Percentiles rank a stretch among this genome's conserved stretches.
These are phyloP conservation scores for Backusella westeae DNA, from an alignment of 192 early-diverging fungal genomes.

Conservation along the genomic window DNA sequence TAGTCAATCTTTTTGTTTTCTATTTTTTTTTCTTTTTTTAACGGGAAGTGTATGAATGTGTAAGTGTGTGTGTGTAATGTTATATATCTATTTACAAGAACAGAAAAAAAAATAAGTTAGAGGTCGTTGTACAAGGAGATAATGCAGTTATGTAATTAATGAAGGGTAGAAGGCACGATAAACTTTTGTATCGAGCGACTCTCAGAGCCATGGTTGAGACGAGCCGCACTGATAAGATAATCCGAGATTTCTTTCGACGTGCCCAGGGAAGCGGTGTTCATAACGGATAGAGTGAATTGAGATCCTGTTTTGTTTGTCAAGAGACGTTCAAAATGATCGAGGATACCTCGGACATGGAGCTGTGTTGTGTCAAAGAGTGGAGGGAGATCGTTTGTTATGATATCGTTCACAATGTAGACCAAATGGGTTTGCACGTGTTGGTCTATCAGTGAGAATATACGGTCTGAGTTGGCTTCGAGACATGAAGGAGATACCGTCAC, in stretches of 20 bases:
- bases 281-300: background rate
- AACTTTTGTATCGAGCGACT: background rate
- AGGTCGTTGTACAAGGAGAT: background rate
- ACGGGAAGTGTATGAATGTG: background rate
- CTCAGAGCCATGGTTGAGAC: background rate
- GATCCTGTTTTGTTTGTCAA: background rate
- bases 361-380: slow-evolving; percentile 8
- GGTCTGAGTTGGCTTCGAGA: background rate
- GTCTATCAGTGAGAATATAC: background rate
- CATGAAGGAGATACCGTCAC: background rate
- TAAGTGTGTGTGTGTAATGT: background rate
- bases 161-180: background rate
- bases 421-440: background rate
- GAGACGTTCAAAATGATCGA: background rate
- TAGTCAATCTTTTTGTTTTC: background rate
- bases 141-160: background rate
- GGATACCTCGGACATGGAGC: background rate
- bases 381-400: background rate
- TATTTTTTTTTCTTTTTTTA: background rate
- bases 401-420: background rate
- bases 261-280: background rate
- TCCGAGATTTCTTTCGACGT: background rate
- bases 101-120: background rate
- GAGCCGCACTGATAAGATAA: background rate
- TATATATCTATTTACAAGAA: slow-evolving; percentile 2